phyloP scores from a whole-genome alignment of 768 basidiomycete genomes.

The Mrakia frigida region DNA sequence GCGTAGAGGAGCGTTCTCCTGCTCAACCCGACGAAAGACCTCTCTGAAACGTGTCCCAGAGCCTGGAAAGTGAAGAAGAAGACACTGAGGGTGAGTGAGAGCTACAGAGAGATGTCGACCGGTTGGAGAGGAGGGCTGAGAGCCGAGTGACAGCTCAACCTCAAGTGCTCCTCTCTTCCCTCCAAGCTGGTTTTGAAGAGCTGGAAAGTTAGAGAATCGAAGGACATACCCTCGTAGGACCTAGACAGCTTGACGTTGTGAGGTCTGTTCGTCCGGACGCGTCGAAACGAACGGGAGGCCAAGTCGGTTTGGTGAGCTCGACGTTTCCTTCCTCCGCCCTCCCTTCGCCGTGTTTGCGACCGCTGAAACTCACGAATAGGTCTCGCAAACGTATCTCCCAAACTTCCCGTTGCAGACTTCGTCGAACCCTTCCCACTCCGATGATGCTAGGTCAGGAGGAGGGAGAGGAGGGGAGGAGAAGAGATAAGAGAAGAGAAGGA shows the following conservation, averaged over 20 bases:
- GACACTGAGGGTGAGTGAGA: neutral
- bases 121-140: neutral
- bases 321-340: neutral
- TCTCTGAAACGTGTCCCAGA: neutral
- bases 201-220: neutral
- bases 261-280: neutral
- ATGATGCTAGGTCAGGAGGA: neutral
- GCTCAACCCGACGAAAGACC: conserved; percentile 3
- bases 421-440: neutral
- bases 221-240: neutral
- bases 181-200: neutral
- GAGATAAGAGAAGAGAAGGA: neutral
- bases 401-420: conserved; percentile 3
- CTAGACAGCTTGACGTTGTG: conserved; percentile 11
- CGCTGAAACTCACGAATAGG: neutral
- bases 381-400: conserved; percentile 6
- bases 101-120: neutral
- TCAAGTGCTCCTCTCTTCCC: no score
- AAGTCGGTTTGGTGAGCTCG: neutral
- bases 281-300: neutral
- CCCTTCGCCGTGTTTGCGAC: neutral
- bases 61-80: neutral
- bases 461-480: neutral
- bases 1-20: neutral
- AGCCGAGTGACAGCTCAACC: neutral